These are phyloP conservation scores for Beta lomatogona DNA, from an alignment of 179 eudicot species.

Conservation along the genomic window DNA sequence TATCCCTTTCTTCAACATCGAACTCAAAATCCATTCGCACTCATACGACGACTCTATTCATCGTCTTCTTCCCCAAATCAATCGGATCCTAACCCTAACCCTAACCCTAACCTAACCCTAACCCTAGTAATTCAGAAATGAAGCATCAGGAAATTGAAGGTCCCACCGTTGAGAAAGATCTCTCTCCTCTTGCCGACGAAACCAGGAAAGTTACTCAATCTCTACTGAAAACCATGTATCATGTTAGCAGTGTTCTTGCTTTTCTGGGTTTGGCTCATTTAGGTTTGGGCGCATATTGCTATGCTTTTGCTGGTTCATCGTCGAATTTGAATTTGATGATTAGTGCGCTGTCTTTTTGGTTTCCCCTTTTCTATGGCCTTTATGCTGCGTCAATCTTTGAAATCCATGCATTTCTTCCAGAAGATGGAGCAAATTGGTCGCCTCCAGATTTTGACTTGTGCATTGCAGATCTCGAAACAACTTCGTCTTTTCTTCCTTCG, in stretches of 20 bases:
- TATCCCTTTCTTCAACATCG: background rate
- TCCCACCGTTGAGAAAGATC: slow-evolving; percentile 78
- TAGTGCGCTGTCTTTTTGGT: slow-evolving; percentile 59
- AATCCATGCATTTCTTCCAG: slow-evolving; percentile 69
- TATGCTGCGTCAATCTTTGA: slow-evolving; percentile 59
- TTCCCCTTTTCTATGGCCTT: slow-evolving; percentile 74
- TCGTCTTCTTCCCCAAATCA: background rate
- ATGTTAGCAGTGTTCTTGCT: slow-evolving; percentile 56
- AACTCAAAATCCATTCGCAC: background rate
- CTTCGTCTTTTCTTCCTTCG: slow-evolving; percentile 33
- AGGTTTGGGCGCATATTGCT: slow-evolving; percentile 54
- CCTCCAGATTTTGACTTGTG: slow-evolving; percentile 34
- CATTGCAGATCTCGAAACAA: slow-evolving; percentile 40
- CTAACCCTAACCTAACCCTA: background rate
- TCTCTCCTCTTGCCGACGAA: slow-evolving; percentile 68
- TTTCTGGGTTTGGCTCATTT: slow-evolving; percentile 59
- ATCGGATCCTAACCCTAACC: background rate
- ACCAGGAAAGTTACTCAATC: slow-evolving; percentile 58
- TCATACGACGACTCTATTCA: background rate
- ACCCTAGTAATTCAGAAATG: slow-evolving; percentile 2
- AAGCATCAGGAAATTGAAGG: slow-evolving; percentile 92
- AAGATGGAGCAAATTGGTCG: slow-evolving; percentile 73
- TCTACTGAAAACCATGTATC: slow-evolving; percentile 58
- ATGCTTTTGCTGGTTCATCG: background rate
- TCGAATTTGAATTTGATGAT: slow-evolving; percentile 43